A percentile compares a stretch with the other conserved stretches of the same genome.
phyloP scores from a whole-genome alignment of 306 rosid genomes.

The Prunus fruticosa region DNA sequence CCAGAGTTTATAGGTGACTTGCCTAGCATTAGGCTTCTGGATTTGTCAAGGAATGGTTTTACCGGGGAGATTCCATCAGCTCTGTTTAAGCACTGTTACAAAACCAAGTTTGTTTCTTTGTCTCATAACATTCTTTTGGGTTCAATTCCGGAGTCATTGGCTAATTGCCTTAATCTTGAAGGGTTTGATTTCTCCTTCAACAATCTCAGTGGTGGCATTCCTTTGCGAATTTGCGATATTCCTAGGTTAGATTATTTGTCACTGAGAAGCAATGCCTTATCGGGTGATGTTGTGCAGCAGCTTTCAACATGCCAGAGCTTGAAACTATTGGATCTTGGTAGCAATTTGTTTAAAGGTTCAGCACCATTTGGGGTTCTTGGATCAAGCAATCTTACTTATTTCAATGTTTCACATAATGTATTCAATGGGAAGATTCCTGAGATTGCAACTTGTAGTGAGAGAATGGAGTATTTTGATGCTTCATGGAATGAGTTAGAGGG shows the following conservation, averaged over 20 bases:
- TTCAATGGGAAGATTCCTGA: constrained; percentile 70
- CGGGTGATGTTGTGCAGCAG: constrained; percentile 56
- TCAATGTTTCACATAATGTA: constrained; percentile 65
- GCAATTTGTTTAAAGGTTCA: constrained; percentile 59
- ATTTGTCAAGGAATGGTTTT: constrained; percentile 83
- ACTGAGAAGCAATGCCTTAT: constrained; percentile 66
- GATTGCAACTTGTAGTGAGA: constrained; percentile 55
- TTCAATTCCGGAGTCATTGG: constrained; percentile 63
- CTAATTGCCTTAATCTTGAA: constrained; percentile 74
- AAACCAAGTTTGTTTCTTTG: constrained; percentile 75
- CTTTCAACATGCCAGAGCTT: constrained; percentile 63
- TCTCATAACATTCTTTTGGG: constrained; percentile 77
- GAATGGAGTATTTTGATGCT: constrained; percentile 71
- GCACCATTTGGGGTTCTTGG: constrained; percentile 70
- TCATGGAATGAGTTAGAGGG: constrained; percentile 80
- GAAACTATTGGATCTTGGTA: constrained; percentile 68
- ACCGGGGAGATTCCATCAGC: constrained; percentile 74
- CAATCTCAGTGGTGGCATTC: constrained; percentile 70
- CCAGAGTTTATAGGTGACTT: constrained; percentile 90
- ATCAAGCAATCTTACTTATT: constrained; percentile 56
- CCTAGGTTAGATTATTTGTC: constrained; percentile 66
- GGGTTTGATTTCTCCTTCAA: constrained; percentile 96
- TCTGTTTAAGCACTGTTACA: constrained; percentile 69
- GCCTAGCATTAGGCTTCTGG: constrained; percentile 72
- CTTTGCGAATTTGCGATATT: constrained; percentile 59